Evolutionary conservation across 768 basidiomycete species (phyloP).

Genomic region (Termitomyces sp.): DNA sequence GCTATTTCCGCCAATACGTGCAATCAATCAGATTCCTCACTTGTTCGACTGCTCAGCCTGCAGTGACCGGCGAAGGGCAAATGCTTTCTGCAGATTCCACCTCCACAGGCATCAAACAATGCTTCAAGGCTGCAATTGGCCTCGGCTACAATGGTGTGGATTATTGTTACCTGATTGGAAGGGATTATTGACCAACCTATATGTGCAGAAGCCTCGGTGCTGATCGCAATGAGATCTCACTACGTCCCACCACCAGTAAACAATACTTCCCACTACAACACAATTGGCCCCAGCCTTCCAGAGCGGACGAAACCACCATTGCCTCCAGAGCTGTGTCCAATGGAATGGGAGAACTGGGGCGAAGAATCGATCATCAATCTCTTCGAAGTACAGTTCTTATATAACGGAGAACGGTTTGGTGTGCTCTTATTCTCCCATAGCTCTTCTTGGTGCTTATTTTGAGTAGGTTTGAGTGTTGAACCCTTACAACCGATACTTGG

Average conservation of each 20-base stretch:
- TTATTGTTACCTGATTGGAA: neutral
- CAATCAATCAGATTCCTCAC: constrained; percentile 42
- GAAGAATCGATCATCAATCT: constrained; percentile 60
- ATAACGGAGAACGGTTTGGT: constrained; percentile 44
- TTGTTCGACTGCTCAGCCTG: constrained; percentile 43
- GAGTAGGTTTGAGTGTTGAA: constrained; percentile 35
- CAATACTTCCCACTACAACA: constrained; percentile 25
- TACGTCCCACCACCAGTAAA: constrained; percentile 35
- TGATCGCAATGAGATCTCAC: constrained; percentile 62
- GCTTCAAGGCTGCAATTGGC: constrained; percentile 57
- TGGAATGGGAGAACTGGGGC: constrained; percentile 52
- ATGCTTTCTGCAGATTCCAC: constrained; percentile 27
- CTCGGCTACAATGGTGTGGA: constrained; percentile 53
- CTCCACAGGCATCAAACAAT: constrained; percentile 38
- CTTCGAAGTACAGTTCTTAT: constrained; percentile 53
- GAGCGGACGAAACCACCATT: constrained; percentile 26
- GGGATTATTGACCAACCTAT: neutral
- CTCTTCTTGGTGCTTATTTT: neutral
- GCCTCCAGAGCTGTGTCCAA: constrained; percentile 21
- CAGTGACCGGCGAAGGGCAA: constrained; percentile 30
- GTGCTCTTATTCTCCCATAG: constrained; percentile 15
- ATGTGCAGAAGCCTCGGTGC: constrained; percentile 46
- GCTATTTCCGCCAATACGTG: constrained; percentile 46
- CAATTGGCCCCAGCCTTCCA: constrained; percentile 40
- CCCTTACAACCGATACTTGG: constrained; percentile 45